Conservation (phyloP, 192 early-diverging fungal genomes). For the Entrophospora sp. region DNA sequence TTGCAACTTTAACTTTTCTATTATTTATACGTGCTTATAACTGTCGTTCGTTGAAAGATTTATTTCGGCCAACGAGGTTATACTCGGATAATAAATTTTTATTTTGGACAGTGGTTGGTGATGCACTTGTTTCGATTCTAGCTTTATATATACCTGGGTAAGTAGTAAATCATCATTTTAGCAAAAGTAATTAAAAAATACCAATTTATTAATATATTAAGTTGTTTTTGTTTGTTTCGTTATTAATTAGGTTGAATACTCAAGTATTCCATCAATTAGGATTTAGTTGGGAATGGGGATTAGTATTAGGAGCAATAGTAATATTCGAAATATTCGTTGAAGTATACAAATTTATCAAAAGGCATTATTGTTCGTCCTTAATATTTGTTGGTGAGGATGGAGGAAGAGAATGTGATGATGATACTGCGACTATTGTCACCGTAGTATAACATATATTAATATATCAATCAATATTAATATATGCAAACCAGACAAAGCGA, state of each 20-base stretch:
- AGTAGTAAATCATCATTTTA: neutral
- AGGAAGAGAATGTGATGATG: too few relatives aligned
- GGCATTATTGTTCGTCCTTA: constrained; percentile 20
- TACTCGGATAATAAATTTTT: constrained; percentile 27
- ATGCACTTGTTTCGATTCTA: constrained; percentile 33
- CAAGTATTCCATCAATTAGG: constrained; percentile 27
- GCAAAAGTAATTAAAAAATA: too few relatives aligned
- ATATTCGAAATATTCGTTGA: constrained; percentile 26
- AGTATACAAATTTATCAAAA: constrained; percentile 25
- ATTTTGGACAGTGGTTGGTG: constrained; percentile 43
- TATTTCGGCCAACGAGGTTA: constrained; percentile 42
- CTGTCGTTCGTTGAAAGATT: constrained; percentile 56
- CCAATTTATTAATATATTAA: too few relatives aligned
- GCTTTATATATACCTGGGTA: constrained; percentile 24
- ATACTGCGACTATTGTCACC: too few relatives aligned
- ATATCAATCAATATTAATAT: too few relatives aligned
- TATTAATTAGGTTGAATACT: constrained; percentile 17
- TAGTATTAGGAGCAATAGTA: constrained; percentile 16
- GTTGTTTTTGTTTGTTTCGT: neutral
- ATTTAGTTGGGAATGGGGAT: constrained; percentile 23
- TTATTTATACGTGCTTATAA: constrained; percentile 70
- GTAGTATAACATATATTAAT: too few relatives aligned
- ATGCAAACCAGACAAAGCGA: too few relatives aligned
- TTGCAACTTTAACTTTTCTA: constrained; percentile 60
- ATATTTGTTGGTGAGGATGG: neutral